Evolutionary conservation across 1,284 basidiomycete genomes (phyloP).

Genomic region (Trametes polyzona): DNA sequence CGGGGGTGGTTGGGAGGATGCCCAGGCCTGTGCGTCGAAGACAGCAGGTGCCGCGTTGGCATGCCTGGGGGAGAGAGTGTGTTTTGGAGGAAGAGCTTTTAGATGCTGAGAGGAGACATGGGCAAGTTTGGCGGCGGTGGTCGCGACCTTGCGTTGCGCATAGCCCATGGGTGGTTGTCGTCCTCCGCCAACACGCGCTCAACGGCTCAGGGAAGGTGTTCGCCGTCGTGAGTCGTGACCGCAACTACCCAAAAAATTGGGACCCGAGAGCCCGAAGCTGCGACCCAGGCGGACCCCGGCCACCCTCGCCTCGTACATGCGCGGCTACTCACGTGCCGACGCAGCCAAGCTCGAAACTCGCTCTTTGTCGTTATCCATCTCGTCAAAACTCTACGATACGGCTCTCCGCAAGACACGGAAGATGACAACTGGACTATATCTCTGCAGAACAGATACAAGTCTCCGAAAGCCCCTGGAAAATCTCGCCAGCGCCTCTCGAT

Average conservation of each 20-base stretch:
- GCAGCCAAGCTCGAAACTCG: too few relatives aligned
- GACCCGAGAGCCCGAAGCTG: slow-evolving; percentile 10
- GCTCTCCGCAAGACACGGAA: background rate
- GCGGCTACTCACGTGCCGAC: too few relatives aligned
- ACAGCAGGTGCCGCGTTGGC: slow-evolving; percentile 29
- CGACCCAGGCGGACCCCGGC: slow-evolving; percentile 20
- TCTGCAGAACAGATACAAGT: background rate
- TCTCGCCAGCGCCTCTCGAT: too few relatives aligned
- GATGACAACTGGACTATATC: background rate
- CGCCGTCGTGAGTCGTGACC: too few relatives aligned
- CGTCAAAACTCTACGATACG: too few relatives aligned
- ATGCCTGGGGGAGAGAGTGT: slow-evolving; percentile 43
- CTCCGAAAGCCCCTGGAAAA: background rate
- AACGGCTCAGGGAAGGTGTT: background rate
- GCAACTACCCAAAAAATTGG: slow-evolving; percentile 26
- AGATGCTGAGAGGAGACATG: slow-evolving; percentile 59
- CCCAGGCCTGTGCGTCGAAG: slow-evolving; percentile 72
- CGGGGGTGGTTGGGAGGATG: slow-evolving; percentile 72
- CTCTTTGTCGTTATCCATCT: too few relatives aligned
- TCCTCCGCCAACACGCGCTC: slow-evolving; percentile 30
- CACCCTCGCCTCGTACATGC: slow-evolving; percentile 3
- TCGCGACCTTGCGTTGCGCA: slow-evolving; percentile 61
- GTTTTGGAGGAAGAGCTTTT: slow-evolving; percentile 64
- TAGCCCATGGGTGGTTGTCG: slow-evolving; percentile 50
- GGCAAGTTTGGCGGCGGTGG: slow-evolving; percentile 57